Base-by-base conservation (phyloP, 2,329 filamentous ascomycete species). In the Botryosphaeria agaves region DNA sequence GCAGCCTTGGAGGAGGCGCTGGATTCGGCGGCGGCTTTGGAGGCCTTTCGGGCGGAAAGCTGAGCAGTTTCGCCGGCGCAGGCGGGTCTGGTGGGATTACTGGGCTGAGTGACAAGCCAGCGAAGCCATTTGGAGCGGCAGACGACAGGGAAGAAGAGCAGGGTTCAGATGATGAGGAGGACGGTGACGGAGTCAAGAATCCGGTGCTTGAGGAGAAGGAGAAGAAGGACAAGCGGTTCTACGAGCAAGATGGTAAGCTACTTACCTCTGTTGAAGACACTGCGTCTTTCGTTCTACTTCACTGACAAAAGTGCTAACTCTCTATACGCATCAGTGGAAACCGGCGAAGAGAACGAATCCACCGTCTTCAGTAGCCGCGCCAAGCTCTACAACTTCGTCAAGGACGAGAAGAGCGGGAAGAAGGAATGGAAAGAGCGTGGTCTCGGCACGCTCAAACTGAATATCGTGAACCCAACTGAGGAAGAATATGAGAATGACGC, bases 391-490 rank as follows among this genome's bases (percentile, higher is more conserved):
- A 69, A 76, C 34, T 78, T 89, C 43, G 72, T 78, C 39, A 71
- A 71, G 38, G 62, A 64, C 20, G 66, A 64, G 27, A 46, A 43
- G 5, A 19, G 31, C 14, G 44, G 45, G 19, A 55, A 55, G 39
- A 69, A 69, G 32, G 74, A 73, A 28, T 95, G 87, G 87, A 87
- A 87, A 52, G 87, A 95, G 56, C 74, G 85, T 31, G 85, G 85
- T 8, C 67, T 75, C 3, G 85, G 85, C 26, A 77, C 76, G 42
- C 63, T 93, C 41, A 89, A 89, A 56, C 66, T 93, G 49, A 93
- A 94, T 44, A 74, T 77, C 9, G 69, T 70, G 3, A 63, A 69
- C 38, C 52, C 56, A 18, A 69, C 63, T 34, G 59, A 69, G 4
- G 61, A 66, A 15, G 63, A 68, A 24, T 64, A 74, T 34, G 62